Percentiles rank a stretch among this genome's conserved stretches.
These are phyloP conservation scores for Ceratobasidium sp. DNA, from an alignment of 1,284 basidiomycete genomes.

Conservation along the genomic window DNA sequence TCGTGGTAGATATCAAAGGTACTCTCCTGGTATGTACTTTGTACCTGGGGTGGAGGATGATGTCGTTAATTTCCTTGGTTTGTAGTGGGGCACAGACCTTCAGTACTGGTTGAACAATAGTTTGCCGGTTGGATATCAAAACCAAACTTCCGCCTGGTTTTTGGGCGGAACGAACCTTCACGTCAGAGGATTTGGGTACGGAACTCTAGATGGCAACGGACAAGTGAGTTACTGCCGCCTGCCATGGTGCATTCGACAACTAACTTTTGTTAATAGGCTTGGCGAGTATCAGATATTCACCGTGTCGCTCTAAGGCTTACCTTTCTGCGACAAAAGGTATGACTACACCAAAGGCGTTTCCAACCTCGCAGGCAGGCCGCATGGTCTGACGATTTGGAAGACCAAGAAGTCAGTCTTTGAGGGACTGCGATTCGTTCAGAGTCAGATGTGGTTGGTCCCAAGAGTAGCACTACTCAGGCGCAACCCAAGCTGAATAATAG, in stretches of 20 bases:
- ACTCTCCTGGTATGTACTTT: conserved; percentile 27
- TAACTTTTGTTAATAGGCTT: background rate
- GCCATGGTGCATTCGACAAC: background rate
- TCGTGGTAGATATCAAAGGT: conserved; percentile 20
- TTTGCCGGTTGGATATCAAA: conserved; percentile 46
- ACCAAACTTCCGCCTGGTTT: conserved; percentile 47
- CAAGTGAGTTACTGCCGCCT: conserved; percentile 38
- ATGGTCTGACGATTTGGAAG: conserved; percentile 47
- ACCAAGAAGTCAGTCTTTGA: conserved; percentile 47
- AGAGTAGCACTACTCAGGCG: background rate
- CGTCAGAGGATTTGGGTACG: conserved; percentile 45
- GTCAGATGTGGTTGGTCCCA: conserved; percentile 48
- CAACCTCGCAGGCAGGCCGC: conserved; percentile 49
- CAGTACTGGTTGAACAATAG: conserved; percentile 46
- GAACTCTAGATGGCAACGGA: conserved; percentile 48
- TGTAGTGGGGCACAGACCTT: conserved; percentile 42
- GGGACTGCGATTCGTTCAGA: conserved; percentile 49
- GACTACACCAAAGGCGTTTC: conserved; percentile 48
- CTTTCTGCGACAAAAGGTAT: conserved; percentile 45
- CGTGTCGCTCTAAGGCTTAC: background rate
- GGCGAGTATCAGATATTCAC: conserved; percentile 43
- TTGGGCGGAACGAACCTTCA: conserved; percentile 46
- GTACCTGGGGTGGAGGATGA: no score
- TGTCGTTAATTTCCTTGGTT: background rate
- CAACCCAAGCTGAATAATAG: background rate